Conservation (phyloP, 352 stramenopile genomes). For the Plasmopara viticola region DNA sequence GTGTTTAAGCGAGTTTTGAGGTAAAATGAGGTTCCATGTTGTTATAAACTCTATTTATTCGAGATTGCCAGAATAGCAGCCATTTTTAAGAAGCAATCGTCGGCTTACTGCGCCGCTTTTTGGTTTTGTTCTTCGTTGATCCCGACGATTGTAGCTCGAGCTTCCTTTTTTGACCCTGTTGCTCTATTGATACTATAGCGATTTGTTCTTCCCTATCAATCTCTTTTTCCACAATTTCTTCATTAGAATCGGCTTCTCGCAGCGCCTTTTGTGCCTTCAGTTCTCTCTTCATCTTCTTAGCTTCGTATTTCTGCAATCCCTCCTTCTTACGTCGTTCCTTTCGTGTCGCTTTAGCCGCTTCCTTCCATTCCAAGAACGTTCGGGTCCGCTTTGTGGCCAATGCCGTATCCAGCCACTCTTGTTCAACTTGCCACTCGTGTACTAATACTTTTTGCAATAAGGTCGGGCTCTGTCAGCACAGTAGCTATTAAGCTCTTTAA, state of each 20-base stretch:
- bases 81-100: too few species aligned
- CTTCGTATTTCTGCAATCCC: constrained; percentile 39
- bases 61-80: too few species aligned
- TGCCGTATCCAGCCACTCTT: constrained; percentile 49
- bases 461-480: constrained; percentile 29
- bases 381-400: constrained; percentile 47
- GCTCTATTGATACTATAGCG: neutral
- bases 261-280: constrained; percentile 11
- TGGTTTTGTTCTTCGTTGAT: constrained; percentile 18
- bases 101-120: constrained; percentile 15
- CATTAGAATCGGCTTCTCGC: neutral
- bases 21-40: too few species aligned
- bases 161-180: constrained; percentile 7
- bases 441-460: constrained; percentile 67
- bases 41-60: too few species aligned
- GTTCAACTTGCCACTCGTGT: constrained; percentile 53
- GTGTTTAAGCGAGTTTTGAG: neutral
- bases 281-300: constrained; percentile 34
- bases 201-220: neutral
- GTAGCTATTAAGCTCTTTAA: neutral
- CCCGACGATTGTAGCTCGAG: neutral
- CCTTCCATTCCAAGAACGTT: constrained; percentile 56
- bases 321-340: constrained; percentile 57
- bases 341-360: constrained; percentile 51
- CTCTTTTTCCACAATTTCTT: constrained; percentile 1